A percentile compares a stretch with the other conserved stretches of the same genome.
Evolutionary conservation across 176 grass and related monocot species (phyloP).

Genomic region (Oryza nivara): DNA sequence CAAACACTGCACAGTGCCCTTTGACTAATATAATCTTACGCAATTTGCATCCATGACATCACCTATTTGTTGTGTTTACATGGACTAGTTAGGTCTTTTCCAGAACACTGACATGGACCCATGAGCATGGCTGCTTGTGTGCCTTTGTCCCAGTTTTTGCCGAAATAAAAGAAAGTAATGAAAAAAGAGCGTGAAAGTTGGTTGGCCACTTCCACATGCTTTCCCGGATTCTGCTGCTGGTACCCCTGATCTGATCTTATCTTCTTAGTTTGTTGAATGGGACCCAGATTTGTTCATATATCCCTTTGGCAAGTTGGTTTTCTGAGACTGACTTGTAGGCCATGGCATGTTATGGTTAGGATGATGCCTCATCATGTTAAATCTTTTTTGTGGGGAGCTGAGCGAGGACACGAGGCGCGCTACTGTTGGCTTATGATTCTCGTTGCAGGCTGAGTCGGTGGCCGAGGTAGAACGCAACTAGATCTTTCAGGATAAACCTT

Average conservation of each 20-base stretch:
- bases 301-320: constrained; percentile 23
- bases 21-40: constrained; percentile 38
- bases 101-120: constrained; percentile 37
- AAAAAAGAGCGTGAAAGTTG: constrained; percentile 16
- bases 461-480: background rate
- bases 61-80: constrained; percentile 17
- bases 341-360: background rate
- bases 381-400: background rate
- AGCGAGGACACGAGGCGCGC: constrained; percentile 34
- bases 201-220: constrained; percentile 59
- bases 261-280: constrained; percentile 29
- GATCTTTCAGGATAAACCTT: constrained; percentile 8
- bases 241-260: constrained; percentile 58
- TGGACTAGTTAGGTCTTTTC: constrained; percentile 23
- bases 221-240: constrained; percentile 49
- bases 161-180: background rate
- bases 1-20: constrained; percentile 39
- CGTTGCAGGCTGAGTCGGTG: constrained; percentile 22
- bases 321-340: constrained; percentile 11
- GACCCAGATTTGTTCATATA: constrained; percentile 24
- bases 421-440: background rate
- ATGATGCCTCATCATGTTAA: constrained; percentile 15
- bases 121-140: constrained; percentile 14
- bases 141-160: background rate
- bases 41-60: constrained; percentile 37